Conservation (phyloP, 495 filamentous ascomycete species). For the Penicillium maclennaniae region DNA sequence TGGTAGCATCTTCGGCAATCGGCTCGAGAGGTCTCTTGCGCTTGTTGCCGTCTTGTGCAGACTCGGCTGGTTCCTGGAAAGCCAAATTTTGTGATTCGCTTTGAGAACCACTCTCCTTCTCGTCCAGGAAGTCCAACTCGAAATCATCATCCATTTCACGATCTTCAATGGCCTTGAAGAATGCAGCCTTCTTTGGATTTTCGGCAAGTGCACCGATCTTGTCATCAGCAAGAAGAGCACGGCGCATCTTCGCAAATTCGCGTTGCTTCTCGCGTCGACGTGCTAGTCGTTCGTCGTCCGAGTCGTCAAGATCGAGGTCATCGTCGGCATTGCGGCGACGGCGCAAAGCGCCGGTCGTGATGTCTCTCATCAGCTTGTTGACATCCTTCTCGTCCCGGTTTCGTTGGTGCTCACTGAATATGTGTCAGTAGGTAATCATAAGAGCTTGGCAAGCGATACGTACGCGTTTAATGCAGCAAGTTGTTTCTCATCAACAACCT, state of each 20-base stretch:
- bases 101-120: slow-evolving; percentile 44
- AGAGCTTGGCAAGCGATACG: slow-evolving; percentile 30
- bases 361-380: slow-evolving; percentile 84
- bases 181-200: slow-evolving; percentile 85
- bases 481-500: slow-evolving; percentile 69
- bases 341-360: slow-evolving; percentile 80
- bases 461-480: slow-evolving; percentile 87
- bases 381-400: slow-evolving; percentile 68
- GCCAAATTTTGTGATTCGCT: slow-evolving; percentile 42
- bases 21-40: slow-evolving; percentile 52
- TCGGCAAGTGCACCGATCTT: slow-evolving; percentile 85
- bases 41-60: slow-evolving; percentile 40
- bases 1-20: slow-evolving; percentile 41
- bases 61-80: slow-evolving; percentile 23
- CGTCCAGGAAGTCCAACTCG: slow-evolving; percentile 67
- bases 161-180: slow-evolving; percentile 87
- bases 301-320: slow-evolving; percentile 77
- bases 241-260: slow-evolving; percentile 89
- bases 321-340: slow-evolving; percentile 71
- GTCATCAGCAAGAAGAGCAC: slow-evolving; percentile 83
- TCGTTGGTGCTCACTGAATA: slow-evolving; percentile 36
- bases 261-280: slow-evolving; percentile 75
- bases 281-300: slow-evolving; percentile 76
- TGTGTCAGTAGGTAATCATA: slow-evolving; percentile 14
- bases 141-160: slow-evolving; percentile 72